These are phyloP conservation scores for Phytopythium vexans DNA, from an alignment of 352 stramenopile genomes.

Conservation along the genomic window DNA sequence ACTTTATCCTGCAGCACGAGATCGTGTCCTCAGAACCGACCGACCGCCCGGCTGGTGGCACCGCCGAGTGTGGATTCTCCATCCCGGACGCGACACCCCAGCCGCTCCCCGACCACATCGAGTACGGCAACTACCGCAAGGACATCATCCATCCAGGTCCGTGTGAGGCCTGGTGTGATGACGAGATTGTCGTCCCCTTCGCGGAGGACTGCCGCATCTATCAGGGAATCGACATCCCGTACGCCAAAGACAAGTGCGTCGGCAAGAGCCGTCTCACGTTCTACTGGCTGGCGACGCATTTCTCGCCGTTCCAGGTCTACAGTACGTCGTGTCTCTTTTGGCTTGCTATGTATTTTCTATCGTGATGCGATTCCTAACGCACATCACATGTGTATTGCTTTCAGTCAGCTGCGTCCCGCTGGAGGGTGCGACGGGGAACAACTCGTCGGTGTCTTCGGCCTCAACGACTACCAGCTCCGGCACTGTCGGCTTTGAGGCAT, in stretches of 20 bases:
- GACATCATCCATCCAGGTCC: slow-evolving; percentile 34
- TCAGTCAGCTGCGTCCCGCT: too few species aligned
- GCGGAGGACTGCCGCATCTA: slow-evolving; percentile 31
- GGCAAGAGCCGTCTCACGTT: slow-evolving; percentile 29
- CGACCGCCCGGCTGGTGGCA: slow-evolving; percentile 7
- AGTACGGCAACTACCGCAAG: slow-evolving; percentile 25
- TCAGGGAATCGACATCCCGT: slow-evolving; percentile 22
- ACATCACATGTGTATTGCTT: too few species aligned
- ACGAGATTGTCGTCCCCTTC: slow-evolving; percentile 37
- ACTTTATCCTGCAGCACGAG: slow-evolving; percentile 11
- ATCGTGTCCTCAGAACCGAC: slow-evolving; percentile 1
- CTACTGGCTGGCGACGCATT: slow-evolving; percentile 31
- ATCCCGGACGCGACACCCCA: slow-evolving; percentile 17
- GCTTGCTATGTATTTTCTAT: background rate
- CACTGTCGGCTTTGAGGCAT: slow-evolving; percentile 2
- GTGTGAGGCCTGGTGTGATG: slow-evolving; percentile 45
- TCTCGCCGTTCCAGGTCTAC: slow-evolving; percentile 11
- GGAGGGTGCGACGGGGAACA: too few species aligned
- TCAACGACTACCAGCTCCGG: background rate
- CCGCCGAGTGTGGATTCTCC: slow-evolving; percentile 24
- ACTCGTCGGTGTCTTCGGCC: slow-evolving; percentile 1
- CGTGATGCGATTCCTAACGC: too few species aligned
- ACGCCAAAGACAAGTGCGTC: slow-evolving; percentile 22
- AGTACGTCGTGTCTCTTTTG: slow-evolving; percentile 1
- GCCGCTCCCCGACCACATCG: slow-evolving; percentile 20